A percentile compares a stretch with the other conserved stretches of the same genome.
Evolutionary conservation across 352 stramenopile species (phyloP).

Genomic region (Pythium monospermum): DNA sequence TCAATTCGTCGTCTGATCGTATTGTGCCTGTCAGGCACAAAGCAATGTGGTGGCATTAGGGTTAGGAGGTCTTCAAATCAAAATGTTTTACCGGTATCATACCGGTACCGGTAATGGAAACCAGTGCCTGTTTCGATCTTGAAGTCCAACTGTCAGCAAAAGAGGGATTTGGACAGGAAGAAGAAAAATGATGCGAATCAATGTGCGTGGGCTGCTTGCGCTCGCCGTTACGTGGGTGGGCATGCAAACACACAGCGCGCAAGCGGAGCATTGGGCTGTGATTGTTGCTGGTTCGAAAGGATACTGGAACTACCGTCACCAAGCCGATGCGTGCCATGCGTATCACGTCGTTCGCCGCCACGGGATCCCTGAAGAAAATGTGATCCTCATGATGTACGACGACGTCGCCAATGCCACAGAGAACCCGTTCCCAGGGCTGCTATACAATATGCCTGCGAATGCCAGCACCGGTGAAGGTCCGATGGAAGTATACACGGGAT

Average conservation of each 20-base stretch:
- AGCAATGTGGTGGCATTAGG: no score
- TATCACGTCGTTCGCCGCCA: slow-evolving; percentile 88
- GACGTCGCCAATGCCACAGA: slow-evolving; percentile 73
- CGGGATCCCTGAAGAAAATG: slow-evolving; percentile 82
- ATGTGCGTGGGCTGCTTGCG: not conserved
- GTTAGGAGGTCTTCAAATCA: no score
- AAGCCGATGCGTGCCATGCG: slow-evolving; percentile 86
- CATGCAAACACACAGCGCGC: no score
- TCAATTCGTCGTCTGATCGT: not conserved
- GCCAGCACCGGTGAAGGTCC: slow-evolving; percentile 26
- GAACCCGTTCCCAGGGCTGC: slow-evolving; percentile 84
- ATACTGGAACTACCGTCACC: slow-evolving; percentile 91
- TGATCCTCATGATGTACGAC: slow-evolving; percentile 93
- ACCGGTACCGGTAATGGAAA: no score
- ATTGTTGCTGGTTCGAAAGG: slow-evolving; percentile 86
- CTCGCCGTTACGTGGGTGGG: not conserved
- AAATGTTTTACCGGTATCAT: slow-evolving; percentile 6
- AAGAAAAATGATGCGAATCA: no score
- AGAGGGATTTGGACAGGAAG: no score
- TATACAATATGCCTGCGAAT: slow-evolving; percentile 85
- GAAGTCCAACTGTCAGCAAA: no score
- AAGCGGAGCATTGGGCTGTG: slow-evolving; percentile 84
- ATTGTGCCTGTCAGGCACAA: no score
- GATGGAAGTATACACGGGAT: slow-evolving; percentile 86
- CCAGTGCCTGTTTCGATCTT: no score